Percentiles rank a stretch among this genome's conserved stretches.
Conservation (phyloP, 768 basidiomycete species). For the Suillus decipiens region DNA sequence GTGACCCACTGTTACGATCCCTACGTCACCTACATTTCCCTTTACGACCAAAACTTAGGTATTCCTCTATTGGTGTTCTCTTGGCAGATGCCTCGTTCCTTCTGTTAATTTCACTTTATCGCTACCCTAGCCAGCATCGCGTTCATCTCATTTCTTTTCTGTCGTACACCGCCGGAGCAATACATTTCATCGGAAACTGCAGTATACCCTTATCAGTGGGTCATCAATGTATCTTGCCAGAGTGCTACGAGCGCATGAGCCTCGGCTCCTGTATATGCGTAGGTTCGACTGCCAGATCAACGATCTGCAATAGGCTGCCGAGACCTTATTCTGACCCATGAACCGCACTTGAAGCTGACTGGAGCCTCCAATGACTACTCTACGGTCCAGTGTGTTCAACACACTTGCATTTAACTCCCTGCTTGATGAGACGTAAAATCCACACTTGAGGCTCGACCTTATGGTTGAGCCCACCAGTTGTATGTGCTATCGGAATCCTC, state of each 20-base stretch:
- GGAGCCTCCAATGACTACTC: too few species aligned
- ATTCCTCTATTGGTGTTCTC: conserved; percentile 34
- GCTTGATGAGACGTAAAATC: background rate
- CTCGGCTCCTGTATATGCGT: background rate
- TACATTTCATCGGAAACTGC: conserved; percentile 16
- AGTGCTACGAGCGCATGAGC: background rate
- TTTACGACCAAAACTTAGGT: conserved; percentile 39
- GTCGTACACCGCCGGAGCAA: conserved; percentile 12
- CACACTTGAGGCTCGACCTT: background rate
- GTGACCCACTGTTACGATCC: conserved; percentile 22
- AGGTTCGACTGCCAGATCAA: background rate
- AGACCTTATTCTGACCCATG: background rate
- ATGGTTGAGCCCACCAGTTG: background rate
- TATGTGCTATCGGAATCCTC: background rate
- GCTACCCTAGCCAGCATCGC: conserved; percentile 33
- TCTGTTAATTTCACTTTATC: conserved; percentile 31
- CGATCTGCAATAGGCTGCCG: background rate
- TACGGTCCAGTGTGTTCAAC: background rate
- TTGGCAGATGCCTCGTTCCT: conserved; percentile 28
- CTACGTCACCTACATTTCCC: conserved; percentile 18
- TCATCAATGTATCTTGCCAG: background rate
- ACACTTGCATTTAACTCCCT: background rate
- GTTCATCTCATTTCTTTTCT: conserved; percentile 19
- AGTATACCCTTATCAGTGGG: conserved; percentile 10
- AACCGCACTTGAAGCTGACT: too few species aligned